These are phyloP conservation scores for Xylariaceae sp. DNA, from an alignment of 2,329 filamentous ascomycete species.

Conservation along the genomic window DNA sequence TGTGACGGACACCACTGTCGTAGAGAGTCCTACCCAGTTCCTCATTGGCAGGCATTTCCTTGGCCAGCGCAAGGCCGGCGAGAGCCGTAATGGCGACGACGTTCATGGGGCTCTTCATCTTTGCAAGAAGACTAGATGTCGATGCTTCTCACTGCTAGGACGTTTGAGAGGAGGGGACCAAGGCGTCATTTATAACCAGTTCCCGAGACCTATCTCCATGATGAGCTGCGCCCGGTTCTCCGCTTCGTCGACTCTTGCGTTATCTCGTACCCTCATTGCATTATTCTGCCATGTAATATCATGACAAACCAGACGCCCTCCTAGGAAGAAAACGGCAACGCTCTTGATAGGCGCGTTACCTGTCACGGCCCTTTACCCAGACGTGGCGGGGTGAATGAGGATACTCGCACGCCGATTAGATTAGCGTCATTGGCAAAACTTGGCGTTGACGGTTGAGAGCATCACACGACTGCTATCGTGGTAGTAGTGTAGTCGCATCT, in stretches of 20 bases:
- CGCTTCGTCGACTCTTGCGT: not conserved
- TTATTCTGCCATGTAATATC: not conserved
- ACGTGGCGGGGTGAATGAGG: not conserved
- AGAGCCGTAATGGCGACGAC: slow-evolving; percentile 27
- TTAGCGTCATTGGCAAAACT: slow-evolving; percentile 1
- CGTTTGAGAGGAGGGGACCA: not conserved
- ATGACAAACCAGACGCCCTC: not conserved
- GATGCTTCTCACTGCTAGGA: slow-evolving; percentile 8
- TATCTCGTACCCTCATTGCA: not conserved
- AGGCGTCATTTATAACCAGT: slow-evolving; percentile 8
- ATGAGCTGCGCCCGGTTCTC: not conserved
- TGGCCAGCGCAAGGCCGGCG: slow-evolving; percentile 27
- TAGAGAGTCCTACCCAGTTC: slow-evolving; percentile 29
- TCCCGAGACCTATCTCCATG: not conserved
- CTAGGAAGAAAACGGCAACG: too few species aligned
- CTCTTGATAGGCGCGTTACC: not conserved
- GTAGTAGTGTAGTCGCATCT: slow-evolving; percentile 19
- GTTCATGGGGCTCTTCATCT: slow-evolving; percentile 29
- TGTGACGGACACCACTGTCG: slow-evolving; percentile 31
- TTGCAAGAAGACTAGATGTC: slow-evolving; percentile 14
- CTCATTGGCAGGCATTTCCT: slow-evolving; percentile 31
- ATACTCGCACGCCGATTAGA: not conserved
- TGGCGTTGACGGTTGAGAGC: slow-evolving; percentile 15
- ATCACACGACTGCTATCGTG: slow-evolving; percentile 27
- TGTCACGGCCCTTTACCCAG: not conserved